Conservation (phyloP, 495 filamentous ascomycete genomes). For the Hypoxylon subgilvum region DNA sequence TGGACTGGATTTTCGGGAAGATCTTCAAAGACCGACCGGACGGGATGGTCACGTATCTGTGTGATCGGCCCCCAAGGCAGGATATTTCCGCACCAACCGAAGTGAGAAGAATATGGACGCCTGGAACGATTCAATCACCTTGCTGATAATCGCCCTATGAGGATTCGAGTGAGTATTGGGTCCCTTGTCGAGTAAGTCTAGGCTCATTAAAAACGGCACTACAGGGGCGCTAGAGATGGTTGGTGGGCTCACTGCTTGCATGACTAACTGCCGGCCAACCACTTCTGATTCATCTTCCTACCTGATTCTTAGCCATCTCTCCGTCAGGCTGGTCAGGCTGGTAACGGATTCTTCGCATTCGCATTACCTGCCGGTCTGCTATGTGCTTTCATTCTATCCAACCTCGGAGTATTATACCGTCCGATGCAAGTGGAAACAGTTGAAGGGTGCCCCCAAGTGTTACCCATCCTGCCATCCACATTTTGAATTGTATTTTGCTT, state of each 20-base stretch:
- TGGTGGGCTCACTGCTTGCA: conserved; percentile 12
- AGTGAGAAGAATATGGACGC: conserved; percentile 23
- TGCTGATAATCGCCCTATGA: too few species aligned
- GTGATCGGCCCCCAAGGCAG: conserved; percentile 16
- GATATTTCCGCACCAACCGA: conserved; percentile 16
- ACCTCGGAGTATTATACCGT: too few species aligned
- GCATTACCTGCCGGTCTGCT: too few species aligned
- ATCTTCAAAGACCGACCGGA: neutral
- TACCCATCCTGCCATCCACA: conserved; percentile 14
- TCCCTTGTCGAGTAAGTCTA: too few species aligned
- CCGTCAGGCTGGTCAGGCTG: too few species aligned
- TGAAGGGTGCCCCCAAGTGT: conserved; percentile 7
- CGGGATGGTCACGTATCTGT: conserved; percentile 14
- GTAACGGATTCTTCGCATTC: conserved; percentile 7
- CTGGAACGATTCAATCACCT: conserved; percentile 16
- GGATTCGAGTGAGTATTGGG: too few species aligned
- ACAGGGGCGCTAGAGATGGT: too few species aligned
- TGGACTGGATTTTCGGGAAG: too few species aligned
- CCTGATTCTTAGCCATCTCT: neutral
- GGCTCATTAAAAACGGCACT: neutral
- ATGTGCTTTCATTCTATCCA: too few species aligned
- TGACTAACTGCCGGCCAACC: conserved; percentile 32
- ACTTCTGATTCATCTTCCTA: conserved; percentile 8
- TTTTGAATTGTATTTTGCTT: neutral
- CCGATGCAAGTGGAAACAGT: conserved; percentile 5